Base-by-base conservation (phyloP, 2,329 filamentous ascomycete species). In the Pseudogymnoascus sp. region DNA sequence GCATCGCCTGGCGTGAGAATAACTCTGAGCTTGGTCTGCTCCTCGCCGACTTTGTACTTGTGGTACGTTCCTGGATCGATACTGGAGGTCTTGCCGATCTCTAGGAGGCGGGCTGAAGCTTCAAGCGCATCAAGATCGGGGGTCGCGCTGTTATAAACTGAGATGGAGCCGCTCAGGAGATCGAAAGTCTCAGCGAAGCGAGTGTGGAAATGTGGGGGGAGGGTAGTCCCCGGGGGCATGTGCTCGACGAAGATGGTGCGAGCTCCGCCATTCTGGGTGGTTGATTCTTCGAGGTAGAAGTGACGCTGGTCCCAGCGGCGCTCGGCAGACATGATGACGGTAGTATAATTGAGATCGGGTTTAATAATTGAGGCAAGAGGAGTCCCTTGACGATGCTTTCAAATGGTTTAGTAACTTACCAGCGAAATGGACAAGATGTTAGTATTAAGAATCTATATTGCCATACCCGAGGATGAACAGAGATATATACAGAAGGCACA, bases 141-240 rank as follows among this genome's bases (percentile, higher is more conserved):
- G 55, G 60, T 59, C 6, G 36, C 21, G 13, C 42, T 64, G 35
- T 8, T 64, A 40, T 61, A 61, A 4, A 65, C 60, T 2, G 60
- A 64, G n/a, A 66, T 62, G n/a, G 65, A 62, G 29, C 65, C 65
- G 36, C 61, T 64, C 33, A 64, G 40, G 12, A 65, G 64, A 27
- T 65, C 62, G 13, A 66, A 65, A 1, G 65, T 66, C 62, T 66
- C 65, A 2, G 64, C 31, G 60, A 65, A 66, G 58, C 58, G 58
- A 60, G 59, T 63, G 62, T 65, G 65, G 29, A 39, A 65, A 52
- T 66, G 65, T 27, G 62, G 64, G 12, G 64, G 64, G 31, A 66
- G 64, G 12, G 65, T 63, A 8, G 65, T 66, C 12, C 65, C 65
- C 0, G 65, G 65, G 5, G 65, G 65, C 64, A 65, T 67, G 35